Conservation (phyloP, 2,329 filamentous ascomycete genomes). For the Hymenoscyphus fructigenus region DNA sequence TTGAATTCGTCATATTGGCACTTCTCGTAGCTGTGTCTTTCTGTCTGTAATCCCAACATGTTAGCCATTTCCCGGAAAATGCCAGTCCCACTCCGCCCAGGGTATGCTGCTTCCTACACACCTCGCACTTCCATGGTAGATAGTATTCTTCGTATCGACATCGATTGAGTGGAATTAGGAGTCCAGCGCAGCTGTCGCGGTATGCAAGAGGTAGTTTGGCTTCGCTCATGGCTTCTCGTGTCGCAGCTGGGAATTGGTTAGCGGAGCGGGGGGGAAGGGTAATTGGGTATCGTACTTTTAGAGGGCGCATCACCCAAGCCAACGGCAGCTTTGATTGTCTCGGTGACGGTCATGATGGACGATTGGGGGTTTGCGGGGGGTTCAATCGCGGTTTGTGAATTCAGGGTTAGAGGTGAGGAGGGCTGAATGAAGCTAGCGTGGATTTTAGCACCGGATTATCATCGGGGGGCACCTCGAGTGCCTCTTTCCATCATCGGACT, state of each 20-base stretch:
- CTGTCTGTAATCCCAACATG: conserved; percentile 59
- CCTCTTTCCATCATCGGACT: neutral
- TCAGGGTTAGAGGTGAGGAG: neutral
- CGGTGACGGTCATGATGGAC: conserved; percentile 45
- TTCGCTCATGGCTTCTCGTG: conserved; percentile 90
- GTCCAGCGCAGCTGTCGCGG: conserved; percentile 91
- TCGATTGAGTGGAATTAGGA: conserved; percentile 92
- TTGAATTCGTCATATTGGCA: conserved; percentile 99
- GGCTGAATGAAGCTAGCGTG: neutral
- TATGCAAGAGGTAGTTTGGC: conserved; percentile 86
- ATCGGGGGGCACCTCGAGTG: neutral
- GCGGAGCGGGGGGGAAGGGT: conserved; percentile 8
- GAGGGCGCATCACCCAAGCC: conserved; percentile 41
- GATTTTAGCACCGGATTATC: neutral
- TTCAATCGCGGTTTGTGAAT: neutral
- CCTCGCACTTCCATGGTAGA: conserved; percentile 96
- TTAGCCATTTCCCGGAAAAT: neutral
- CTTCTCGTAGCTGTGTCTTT: conserved; percentile 97
- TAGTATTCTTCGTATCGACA: conserved; percentile 93
- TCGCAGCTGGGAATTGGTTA: conserved; percentile 58
- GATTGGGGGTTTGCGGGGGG: conserved; percentile 2
- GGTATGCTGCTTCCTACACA: conserved; percentile 46
- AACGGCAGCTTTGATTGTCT: conserved; percentile 48
- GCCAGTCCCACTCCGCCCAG: neutral
- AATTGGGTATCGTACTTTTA: conserved; percentile 24